Evolutionary conservation across 164 flowering plant genomes (phyloP), one percentile per base, ranked within the genome.

Genomic region (Saururus chinensis): DNA sequence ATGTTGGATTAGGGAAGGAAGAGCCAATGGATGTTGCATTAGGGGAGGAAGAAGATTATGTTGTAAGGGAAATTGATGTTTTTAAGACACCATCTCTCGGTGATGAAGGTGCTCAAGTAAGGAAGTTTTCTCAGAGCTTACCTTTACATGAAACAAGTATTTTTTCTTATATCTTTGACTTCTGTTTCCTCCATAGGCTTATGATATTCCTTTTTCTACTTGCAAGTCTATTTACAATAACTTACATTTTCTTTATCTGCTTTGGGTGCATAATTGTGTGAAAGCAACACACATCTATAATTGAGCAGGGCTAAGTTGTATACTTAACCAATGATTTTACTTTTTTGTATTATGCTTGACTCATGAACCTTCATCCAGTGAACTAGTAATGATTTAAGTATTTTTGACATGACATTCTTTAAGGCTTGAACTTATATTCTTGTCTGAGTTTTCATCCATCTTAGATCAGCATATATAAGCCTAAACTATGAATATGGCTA

Each of bases 11-110:
- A 37, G 45, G 12, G 13, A 45, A 58, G n/a, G 60, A 58, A 37
- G 42, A 58, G 45, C 60, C 58, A 4, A 58, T 58, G 60, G 45
- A 58, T 37, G 45, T 40, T 30, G 60, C 7, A 25, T 16, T n/a
- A 37, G 45, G 12, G 13, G 60, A 58, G n/a, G 60, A 58, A 24
- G 58, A 24, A 17, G 60, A 58, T n/a, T 37, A 37, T 58, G 45
- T 58, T 35, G 45, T 58, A 13, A 58, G 60, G 23, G 60, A 58
- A 58, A 58, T 58, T 37, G 60, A 58, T 37, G 60, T 58, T 10
- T 58, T 16, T 37, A 35, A 35, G 21, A 19, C 42, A 9, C 60
- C 60, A 3, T 16, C 60, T 19, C 23, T 37, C 45, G 21, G 26
- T 8, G 60, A 58, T 37, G 45, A 25, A 19, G 11, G 19, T 37